Evolutionary conservation across 1,284 basidiomycete genomes (phyloP).

Genomic region (Cerrena zonata): DNA sequence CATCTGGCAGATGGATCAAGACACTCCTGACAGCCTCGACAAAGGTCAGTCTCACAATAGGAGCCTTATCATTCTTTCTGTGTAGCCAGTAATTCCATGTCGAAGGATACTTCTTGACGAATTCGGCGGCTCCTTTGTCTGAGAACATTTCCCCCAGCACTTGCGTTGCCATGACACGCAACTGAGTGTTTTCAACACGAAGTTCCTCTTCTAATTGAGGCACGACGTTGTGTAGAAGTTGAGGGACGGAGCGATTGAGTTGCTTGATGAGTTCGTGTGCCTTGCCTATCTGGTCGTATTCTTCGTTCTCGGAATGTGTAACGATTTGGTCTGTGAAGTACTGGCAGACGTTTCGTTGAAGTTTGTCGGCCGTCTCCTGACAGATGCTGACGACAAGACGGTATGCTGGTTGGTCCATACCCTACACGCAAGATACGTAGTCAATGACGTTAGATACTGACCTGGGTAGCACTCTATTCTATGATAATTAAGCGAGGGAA

Average conservation of each 20-base stretch:
- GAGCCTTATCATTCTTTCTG: conserved; percentile 73
- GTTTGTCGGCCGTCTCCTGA: conserved; percentile 75
- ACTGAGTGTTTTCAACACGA: conserved; percentile 65
- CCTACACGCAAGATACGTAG: too few relatives aligned
- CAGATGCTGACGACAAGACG: conserved; percentile 87
- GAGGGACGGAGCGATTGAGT: conserved; percentile 76
- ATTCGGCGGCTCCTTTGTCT: conserved; percentile 64
- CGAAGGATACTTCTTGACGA: conserved; percentile 74
- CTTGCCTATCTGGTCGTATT: conserved; percentile 60
- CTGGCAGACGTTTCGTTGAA: conserved; percentile 85
- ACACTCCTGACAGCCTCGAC: conserved; percentile 68
- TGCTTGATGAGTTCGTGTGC: conserved; percentile 85
- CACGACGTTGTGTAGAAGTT: conserved; percentile 82
- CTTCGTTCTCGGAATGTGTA: conserved; percentile 50
- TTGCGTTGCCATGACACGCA: conserved; percentile 77
- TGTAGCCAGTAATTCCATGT: conserved; percentile 86
- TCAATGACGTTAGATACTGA: too few relatives aligned
- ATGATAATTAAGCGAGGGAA: neutral
- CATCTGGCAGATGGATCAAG: conserved; percentile 62
- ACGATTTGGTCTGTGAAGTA: conserved; percentile 88
- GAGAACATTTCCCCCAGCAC: conserved; percentile 89
- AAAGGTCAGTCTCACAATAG: conserved; percentile 72
- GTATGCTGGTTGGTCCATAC: conserved; percentile 72
- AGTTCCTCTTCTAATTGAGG: conserved; percentile 92
- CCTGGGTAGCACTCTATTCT: neutral